phyloP scores from a whole-genome alignment of 108 stramenopile genomes.

The Epithemia pelagica region DNA sequence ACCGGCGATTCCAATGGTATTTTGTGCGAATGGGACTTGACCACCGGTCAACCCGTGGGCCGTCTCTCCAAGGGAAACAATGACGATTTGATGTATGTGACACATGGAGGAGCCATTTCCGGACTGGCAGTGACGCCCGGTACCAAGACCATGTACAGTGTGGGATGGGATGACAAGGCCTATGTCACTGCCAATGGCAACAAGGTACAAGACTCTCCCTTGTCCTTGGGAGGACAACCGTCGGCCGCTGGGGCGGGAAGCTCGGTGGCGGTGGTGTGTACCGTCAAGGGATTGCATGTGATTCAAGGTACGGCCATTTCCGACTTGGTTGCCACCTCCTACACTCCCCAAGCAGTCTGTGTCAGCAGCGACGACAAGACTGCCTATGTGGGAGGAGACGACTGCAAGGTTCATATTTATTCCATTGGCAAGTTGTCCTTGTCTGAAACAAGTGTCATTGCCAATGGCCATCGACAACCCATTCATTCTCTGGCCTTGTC shows the following conservation, averaged over 20 bases:
- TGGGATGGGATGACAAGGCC: slow-evolving; percentile 91
- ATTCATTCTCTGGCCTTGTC: slow-evolving; percentile 82
- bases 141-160: slow-evolving; percentile 46
- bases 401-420: slow-evolving; percentile 88
- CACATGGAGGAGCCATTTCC: slow-evolving; percentile 69
- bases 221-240: slow-evolving; percentile 71
- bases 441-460: slow-evolving; percentile 50
- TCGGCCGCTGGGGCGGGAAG: slow-evolving; percentile 59
- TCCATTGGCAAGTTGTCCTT: slow-evolving; percentile 14
- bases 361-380: slow-evolving; percentile 67
- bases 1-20: slow-evolving; percentile 92
- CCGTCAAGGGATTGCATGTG: slow-evolving; percentile 60
- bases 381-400: slow-evolving; percentile 89
- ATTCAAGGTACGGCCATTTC: slow-evolving; percentile 25
- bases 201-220: not conserved
- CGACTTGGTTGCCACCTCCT: slow-evolving; percentile 33
- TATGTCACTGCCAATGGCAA: slow-evolving; percentile 17
- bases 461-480: slow-evolving; percentile 59
- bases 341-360: slow-evolving; percentile 66
- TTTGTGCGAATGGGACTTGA: slow-evolving; percentile 76
- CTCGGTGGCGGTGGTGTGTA: slow-evolving; percentile 61
- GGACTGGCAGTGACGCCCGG: slow-evolving; percentile 39
- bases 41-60: slow-evolving; percentile 28
- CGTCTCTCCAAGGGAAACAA: slow-evolving; percentile 28
- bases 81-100: slow-evolving; percentile 36